phyloP scores from a whole-genome alignment of 805 yeast species.

The Saccharomyces cerevisiae region DNA sequence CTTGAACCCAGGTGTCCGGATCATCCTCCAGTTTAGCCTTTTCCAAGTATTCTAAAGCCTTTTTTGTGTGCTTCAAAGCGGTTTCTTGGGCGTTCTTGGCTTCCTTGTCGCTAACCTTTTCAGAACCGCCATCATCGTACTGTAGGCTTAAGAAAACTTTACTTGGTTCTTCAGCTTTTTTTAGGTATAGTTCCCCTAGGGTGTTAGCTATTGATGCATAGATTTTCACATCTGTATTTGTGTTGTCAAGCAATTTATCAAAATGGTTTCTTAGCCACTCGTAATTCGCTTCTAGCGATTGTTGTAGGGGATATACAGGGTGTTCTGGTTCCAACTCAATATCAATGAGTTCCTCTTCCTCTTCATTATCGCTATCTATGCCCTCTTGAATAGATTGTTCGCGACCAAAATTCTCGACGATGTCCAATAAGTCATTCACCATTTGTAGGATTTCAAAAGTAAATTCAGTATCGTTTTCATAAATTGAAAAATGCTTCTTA shows the following conservation, averaged over 20 bases:
- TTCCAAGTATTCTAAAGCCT: constrained; percentile 51
- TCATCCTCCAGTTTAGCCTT: constrained; percentile 61
- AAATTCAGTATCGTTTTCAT: constrained; percentile 33
- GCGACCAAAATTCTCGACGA: constrained; percentile 57
- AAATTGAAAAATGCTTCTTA: constrained; percentile 38
- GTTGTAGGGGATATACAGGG: constrained; percentile 42
- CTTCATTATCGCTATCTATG: constrained; percentile 49
- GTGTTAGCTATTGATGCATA: constrained; percentile 38
- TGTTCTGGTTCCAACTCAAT: constrained; percentile 40
- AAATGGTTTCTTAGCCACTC: constrained; percentile 38
- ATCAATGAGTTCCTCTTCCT: constrained; percentile 32
- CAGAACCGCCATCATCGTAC: constrained; percentile 43
- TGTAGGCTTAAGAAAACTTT: constrained; percentile 45
- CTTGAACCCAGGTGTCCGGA: constrained; percentile 72
- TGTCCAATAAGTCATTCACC: constrained; percentile 60
- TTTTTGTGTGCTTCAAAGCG: constrained; percentile 40
- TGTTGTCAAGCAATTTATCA: constrained; percentile 13
- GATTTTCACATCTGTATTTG: constrained; percentile 18
- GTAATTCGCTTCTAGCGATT: constrained; percentile 37
- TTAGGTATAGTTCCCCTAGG: constrained; percentile 55
- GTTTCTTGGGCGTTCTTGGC: constrained; percentile 40
- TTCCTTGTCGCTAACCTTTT: constrained; percentile 18
- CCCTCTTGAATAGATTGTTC: constrained; percentile 47
- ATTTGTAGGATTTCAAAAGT: constrained; percentile 47
- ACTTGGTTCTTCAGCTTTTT: constrained; percentile 58